A percentile compares a stretch with the other conserved stretches of the same genome.
These are phyloP conservation scores for Phascolomyces articulosus DNA, from an alignment of 371 early-diverging fungal genomes.

Conservation along the genomic window DNA sequence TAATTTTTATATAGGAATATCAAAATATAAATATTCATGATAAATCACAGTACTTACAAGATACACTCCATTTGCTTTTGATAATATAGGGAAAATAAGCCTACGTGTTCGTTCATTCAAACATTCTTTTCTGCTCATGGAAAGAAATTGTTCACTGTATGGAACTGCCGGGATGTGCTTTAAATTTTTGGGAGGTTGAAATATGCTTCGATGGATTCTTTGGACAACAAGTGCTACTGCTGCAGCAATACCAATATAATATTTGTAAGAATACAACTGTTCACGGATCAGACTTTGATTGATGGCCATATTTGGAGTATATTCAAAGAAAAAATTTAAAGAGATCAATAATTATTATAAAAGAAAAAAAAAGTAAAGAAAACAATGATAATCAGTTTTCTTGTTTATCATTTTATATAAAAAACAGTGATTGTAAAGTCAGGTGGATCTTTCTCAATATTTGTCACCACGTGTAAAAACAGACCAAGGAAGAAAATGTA, in stretches of 20 bases:
- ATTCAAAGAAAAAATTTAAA: too few species aligned
- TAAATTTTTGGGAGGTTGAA: conserved; percentile 9
- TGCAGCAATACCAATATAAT: conserved; percentile 10
- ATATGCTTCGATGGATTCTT: neutral
- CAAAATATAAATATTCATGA: neutral
- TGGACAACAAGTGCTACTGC: conserved; percentile 5
- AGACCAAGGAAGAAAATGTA: too few species aligned
- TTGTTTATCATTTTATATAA: too few species aligned
- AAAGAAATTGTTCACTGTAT: neutral
- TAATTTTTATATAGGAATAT: neutral
- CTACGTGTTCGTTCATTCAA: neutral
- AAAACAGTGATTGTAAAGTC: too few species aligned
- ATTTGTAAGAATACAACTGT: neutral
- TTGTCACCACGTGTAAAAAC: too few species aligned
- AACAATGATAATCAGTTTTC: too few species aligned
- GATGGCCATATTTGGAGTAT: too few species aligned
- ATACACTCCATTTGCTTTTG: conserved; percentile 11
- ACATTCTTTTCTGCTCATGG: neutral
- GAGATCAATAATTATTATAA: too few species aligned
- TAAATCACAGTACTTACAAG: conserved; percentile 3
- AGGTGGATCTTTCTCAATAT: too few species aligned
- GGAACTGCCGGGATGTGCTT: conserved; percentile 12
- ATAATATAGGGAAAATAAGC: conserved; percentile 7
- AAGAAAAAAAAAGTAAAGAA: too few species aligned
- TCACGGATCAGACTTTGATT: neutral